Evolutionary conservation across 768 basidiomycete species (phyloP), one percentile per base, ranked within the genome.

Genomic region (Pleurotus sapidus): DNA sequence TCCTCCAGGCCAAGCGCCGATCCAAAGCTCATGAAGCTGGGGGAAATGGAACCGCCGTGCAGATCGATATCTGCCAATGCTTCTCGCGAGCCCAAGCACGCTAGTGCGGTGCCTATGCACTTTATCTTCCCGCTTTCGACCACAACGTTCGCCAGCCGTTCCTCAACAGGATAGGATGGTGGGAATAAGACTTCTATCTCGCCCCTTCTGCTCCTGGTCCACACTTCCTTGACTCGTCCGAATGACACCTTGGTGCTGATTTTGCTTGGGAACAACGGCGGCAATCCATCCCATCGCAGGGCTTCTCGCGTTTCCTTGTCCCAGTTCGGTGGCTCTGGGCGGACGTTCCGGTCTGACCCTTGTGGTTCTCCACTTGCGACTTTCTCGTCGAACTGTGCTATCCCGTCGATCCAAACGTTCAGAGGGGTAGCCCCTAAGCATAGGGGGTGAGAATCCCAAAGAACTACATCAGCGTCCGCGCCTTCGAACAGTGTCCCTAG

Each of bases 351-450:
- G 46, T 74, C 65, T 7, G 75, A 70, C 3, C 70, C 77, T 59
- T 79, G 77, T 0, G 75, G 76, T 62, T 74, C 75, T 5, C 77
- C 78, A 15, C 76, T 68, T 20, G 77, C 70, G 15, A 80, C 73
- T 56, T 81, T 73, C 15, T 65, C 62, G n/a, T 70, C 65, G 60
- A 74, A 68, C 64, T 95, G 93, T 3, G 84, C 67, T 57, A 93
- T 84, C 1, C 93, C 93, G 68, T 97, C 94, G 61, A 95, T 90
- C 77, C 87, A 95, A 24, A 91, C 84, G 57, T 86, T 84, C 11
- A 74, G 66, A 0, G 91, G 92, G 0, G 88, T 91, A 2, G 91
- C 86, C 55, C 87, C 90, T 18, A 91, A 72, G 25, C 78, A 77
- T 25, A 93, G 76, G 1, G 92, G 92, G 70, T 91, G 88, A 2